Conservation (phyloP, 345 rosid genomes). For the Gossypium bickii region DNA sequence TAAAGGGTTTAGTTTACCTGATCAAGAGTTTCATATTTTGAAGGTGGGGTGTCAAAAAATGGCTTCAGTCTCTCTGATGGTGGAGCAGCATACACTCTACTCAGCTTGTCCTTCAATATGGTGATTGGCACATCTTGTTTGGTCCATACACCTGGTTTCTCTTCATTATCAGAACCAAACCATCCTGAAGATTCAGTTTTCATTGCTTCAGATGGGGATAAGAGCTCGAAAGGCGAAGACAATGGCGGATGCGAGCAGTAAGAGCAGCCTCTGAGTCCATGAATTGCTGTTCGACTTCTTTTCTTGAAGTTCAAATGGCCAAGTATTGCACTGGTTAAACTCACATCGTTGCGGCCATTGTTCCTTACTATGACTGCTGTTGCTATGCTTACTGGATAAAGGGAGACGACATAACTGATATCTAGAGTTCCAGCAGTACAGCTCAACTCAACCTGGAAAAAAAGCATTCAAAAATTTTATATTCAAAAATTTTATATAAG, state of each 20-base stretch:
- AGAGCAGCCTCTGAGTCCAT: conserved; percentile 59
- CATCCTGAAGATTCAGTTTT: conserved; percentile 60
- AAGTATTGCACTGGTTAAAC: conserved; percentile 62
- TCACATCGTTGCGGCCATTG: conserved; percentile 60
- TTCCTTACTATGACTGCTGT: conserved; percentile 68
- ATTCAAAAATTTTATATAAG: too few relatives aligned
- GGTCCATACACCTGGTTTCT: conserved; percentile 64
- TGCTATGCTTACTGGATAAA: conserved; percentile 81
- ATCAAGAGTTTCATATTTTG: conserved; percentile 84
- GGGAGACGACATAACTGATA: conserved; percentile 54
- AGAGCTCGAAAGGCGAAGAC: conserved; percentile 66
- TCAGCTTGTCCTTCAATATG: conserved; percentile 51
- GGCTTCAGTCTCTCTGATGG: conserved; percentile 68
- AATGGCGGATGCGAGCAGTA: conserved; percentile 68
- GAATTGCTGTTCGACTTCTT: conserved; percentile 51
- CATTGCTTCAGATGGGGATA: conserved; percentile 82
- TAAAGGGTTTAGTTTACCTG: conserved; percentile 43
- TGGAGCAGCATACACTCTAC: conserved; percentile 74
- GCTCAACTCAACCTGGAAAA: conserved; percentile 66
- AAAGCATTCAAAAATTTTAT: neutral
- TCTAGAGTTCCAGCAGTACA: conserved; percentile 58
- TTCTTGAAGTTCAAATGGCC: conserved; percentile 64
- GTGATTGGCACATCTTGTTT: conserved; percentile 59
- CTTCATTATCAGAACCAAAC: conserved; percentile 47
- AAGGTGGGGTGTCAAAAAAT: conserved; percentile 62